phyloP scores from a whole-genome alignment of 176 grass and related monocot genomes.

The Neostapfia colusana region DNA sequence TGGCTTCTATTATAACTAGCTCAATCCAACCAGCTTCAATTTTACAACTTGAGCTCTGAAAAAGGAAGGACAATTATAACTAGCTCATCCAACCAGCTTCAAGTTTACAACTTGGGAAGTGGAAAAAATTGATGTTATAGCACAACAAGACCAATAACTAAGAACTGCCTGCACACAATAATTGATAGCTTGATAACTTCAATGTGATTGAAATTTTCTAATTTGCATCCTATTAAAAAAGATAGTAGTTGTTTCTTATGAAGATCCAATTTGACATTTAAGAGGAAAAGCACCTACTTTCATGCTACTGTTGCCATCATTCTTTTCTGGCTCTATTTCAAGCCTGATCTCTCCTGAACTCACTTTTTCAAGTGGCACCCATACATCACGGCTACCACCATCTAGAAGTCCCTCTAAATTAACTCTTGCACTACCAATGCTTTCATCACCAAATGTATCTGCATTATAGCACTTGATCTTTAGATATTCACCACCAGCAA shows the following conservation, averaged over 20 bases:
- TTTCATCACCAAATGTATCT: conserved; percentile 82
- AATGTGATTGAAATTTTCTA: neutral
- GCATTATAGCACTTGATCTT: conserved; percentile 82
- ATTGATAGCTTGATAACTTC: neutral
- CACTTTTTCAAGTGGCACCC: conserved; percentile 89
- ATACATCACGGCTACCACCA: conserved; percentile 61
- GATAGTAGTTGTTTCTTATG: neutral
- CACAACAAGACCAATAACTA: neutral
- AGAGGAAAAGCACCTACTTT: conserved; percentile 37
- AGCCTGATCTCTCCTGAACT: conserved; percentile 84
- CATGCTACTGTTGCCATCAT: conserved; percentile 38
- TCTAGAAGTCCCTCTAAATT: conserved; percentile 80
- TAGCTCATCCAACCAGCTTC: conserved; percentile 68
- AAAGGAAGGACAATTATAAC: conserved; percentile 48
- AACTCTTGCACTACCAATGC: conserved; percentile 85
- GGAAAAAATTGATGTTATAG: conserved; percentile 22
- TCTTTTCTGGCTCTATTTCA: conserved; percentile 64
- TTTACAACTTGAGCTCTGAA: conserved; percentile 60
- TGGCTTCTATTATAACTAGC: conserved; percentile 80
- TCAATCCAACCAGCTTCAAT: conserved; percentile 67
- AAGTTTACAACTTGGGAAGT: conserved; percentile 31
- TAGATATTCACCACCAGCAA: conserved; percentile 79
- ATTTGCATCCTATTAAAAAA: neutral
- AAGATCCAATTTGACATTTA: neutral
- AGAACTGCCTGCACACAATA: neutral